Evolutionary conservation across 163 green algal species (phyloP), one percentile per base, ranked within the genome.

Genomic region (Chlamydomonas reinhardtii): DNA sequence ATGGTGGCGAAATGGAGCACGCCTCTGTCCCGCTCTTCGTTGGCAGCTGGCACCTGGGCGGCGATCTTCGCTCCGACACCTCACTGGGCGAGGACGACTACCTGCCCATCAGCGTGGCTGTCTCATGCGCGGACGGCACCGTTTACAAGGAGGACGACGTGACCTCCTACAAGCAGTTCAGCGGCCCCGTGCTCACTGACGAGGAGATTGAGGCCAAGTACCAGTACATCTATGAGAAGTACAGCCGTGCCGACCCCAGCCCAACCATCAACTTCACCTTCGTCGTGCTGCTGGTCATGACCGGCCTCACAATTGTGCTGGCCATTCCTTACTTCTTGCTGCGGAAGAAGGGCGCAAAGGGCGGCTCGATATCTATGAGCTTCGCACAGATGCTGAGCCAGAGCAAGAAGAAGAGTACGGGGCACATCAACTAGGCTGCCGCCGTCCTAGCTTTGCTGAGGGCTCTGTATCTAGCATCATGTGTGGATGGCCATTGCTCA

Each of bases 201-300:
- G 85, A 90, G 14, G 91, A 94, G 66, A 91, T 92, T 54, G 89
- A 94, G 85, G 87, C 80, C 25, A 93, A 90, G 85, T 93, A 93
- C 72, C 59, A 34, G 35, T 87, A 91, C 64, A 90, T 94, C 59
- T 94, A 93, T 78, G 89, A 93, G n/a, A 91, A 89, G 74, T 93
- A 93, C 74, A 83, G n/a, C 31, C 83, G 74, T 16, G 73, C 90
- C 6, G 90, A 94, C 2, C 91, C 91, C 69, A 91, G 83, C 83
- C 92, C 92, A 27, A 91, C 89, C 32, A 88, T 95, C 37, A 94
- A 94, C 86, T 93, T 93, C 80, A 92, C 84, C 4, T 93, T 95
- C 84, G 91, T 95, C 19, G 84, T 94, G 35, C 83, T 95, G 69
- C 78, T 95, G 19, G 91, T 95, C 14, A 90, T 95, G 90, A 88